phyloP scores from a whole-genome alignment of 2,329 filamentous ascomycete genomes.

The Curvularia sp. region DNA sequence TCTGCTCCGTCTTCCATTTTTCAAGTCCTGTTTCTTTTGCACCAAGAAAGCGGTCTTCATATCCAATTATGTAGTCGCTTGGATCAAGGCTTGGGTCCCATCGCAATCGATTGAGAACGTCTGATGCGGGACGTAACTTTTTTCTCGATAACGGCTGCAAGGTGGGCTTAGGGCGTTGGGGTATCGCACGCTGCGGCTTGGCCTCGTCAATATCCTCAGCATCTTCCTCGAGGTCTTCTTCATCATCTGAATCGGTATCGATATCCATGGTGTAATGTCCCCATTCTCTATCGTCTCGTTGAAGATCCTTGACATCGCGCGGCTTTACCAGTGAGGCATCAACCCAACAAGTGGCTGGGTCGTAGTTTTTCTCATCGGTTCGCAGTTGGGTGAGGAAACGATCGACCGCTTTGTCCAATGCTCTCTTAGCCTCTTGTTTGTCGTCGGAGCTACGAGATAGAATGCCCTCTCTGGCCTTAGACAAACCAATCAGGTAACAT shows the following conservation, averaged over 20 bases:
- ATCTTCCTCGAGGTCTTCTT: slow-evolving; percentile 32
- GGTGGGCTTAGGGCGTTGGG: slow-evolving; percentile 25
- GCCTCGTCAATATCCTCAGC: slow-evolving; percentile 17
- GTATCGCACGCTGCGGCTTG: slow-evolving; percentile 24
- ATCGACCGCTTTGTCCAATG: slow-evolving; percentile 51
- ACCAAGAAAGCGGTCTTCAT: slow-evolving; percentile 62
- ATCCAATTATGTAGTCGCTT: slow-evolving; percentile 60
- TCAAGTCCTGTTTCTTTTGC: slow-evolving; percentile 57
- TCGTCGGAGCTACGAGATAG: slow-evolving; percentile 43
- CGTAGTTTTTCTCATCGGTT: slow-evolving; percentile 47
- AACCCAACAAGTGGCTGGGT: slow-evolving; percentile 47
- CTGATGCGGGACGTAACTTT: slow-evolving; percentile 50
- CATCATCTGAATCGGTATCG: slow-evolving; percentile 50
- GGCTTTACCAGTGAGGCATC: slow-evolving; percentile 43
- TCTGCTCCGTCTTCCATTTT: slow-evolving; percentile 62
- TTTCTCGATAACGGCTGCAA: slow-evolving; percentile 32
- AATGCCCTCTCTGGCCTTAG: slow-evolving; percentile 20
- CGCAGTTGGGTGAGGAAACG: slow-evolving; percentile 48
- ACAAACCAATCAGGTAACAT: slow-evolving; percentile 68
- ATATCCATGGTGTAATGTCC: slow-evolving; percentile 56
- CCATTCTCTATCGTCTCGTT: slow-evolving; percentile 60
- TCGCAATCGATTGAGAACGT: slow-evolving; percentile 59
- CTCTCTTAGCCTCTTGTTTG: slow-evolving; percentile 53
- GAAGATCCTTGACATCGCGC: slow-evolving; percentile 50
- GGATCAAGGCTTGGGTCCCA: slow-evolving; percentile 59